Evolutionary conservation across 2,329 filamentous ascomycete genomes (phyloP).

Genomic region (Cladorrhinum sp.): DNA sequence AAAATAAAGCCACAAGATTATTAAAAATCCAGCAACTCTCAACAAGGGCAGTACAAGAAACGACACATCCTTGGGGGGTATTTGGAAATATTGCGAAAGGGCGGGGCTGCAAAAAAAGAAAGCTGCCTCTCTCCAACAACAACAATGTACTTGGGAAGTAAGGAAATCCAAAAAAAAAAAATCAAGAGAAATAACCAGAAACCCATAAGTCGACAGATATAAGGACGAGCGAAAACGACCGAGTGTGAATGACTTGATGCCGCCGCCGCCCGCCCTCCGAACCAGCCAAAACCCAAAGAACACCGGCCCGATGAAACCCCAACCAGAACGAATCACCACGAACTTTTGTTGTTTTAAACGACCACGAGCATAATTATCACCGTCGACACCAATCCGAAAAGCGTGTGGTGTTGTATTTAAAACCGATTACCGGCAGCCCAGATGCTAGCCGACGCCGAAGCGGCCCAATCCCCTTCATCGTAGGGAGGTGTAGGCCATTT

Average conservation of each 20-base stretch:
- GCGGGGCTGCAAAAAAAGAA: neutral
- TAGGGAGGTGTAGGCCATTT: slow-evolving; percentile 97
- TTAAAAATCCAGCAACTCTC: slow-evolving; percentile 7
- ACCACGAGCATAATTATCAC: slow-evolving; percentile 9
- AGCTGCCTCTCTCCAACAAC: neutral
- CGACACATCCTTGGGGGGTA: slow-evolving; percentile 5
- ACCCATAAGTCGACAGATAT: neutral
- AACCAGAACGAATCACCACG: slow-evolving; percentile 15
- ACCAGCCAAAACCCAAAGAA: slow-evolving; percentile 18
- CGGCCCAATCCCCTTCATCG: slow-evolving; percentile 88
- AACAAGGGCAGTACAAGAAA: neutral
- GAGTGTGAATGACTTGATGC: neutral
- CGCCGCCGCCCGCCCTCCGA: slow-evolving; percentile 2
- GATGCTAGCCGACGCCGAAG: slow-evolving; percentile 76
- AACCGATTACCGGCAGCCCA: slow-evolving; percentile 68
- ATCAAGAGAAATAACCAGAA: neutral
- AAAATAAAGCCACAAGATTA: slow-evolving; percentile 6
- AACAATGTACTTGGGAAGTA: neutral
- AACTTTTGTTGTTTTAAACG: slow-evolving; percentile 1
- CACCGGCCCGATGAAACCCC: slow-evolving; percentile 18
- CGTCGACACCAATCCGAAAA: neutral
- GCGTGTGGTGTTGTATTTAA: slow-evolving; percentile 37
- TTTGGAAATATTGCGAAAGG: slow-evolving; percentile 5
- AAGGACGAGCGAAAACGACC: neutral
- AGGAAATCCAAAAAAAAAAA: neutral